Conservation (phyloP, 1,284 basidiomycete species). For the Psilocybe mexicana region DNA sequence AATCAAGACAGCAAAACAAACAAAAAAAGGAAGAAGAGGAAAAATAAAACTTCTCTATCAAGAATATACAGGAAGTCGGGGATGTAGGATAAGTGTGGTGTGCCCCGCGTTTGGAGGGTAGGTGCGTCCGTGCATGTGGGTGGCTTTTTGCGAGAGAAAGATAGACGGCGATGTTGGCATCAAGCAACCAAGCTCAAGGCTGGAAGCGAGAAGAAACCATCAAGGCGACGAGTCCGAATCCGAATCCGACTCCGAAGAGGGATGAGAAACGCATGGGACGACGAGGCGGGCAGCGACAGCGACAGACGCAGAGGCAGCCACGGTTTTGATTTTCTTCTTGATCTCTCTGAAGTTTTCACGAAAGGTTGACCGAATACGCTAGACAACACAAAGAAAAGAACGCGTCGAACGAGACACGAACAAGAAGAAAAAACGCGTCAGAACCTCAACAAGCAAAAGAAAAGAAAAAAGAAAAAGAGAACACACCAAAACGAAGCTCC, state of each 20-base stretch:
- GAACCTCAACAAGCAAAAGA: background rate
- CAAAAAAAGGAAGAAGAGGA: background rate
- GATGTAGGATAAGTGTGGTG: no score
- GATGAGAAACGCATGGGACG: background rate
- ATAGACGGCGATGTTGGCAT: background rate
- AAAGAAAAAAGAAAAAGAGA: background rate
- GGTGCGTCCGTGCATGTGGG: no score
- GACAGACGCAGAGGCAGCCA: background rate
- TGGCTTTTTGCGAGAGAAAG: background rate
- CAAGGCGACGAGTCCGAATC: no score
- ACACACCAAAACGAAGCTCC: conserved; percentile 4
- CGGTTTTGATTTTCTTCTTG: background rate
- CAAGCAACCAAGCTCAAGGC: background rate
- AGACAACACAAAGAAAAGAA: background rate
- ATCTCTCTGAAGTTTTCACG: background rate
- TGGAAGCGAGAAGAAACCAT: background rate
- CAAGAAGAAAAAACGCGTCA: background rate
- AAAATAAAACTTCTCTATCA: background rate
- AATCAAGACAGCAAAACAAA: background rate
- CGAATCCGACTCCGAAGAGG: no score
- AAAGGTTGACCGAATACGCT: conserved; percentile 1
- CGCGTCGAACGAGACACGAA: background rate
- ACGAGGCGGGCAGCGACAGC: background rate
- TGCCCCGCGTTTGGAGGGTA: no score
- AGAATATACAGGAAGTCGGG: no score